Evolutionary conservation across 1,284 basidiomycete genomes (phyloP).

Genomic region (Melampsora americana): DNA sequence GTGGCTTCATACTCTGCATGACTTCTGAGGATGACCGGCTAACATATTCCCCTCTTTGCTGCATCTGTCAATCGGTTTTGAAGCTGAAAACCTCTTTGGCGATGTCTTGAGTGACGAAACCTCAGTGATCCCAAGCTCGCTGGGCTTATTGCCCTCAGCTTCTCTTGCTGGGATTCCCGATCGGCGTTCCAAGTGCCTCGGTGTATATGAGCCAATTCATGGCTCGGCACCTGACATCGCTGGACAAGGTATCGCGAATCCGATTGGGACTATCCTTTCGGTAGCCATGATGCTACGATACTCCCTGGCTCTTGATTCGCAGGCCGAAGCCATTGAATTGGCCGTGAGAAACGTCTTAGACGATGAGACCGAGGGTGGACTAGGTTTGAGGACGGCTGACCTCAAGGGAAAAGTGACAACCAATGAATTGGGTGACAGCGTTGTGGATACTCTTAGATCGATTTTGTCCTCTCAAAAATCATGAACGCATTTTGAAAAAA

Average conservation of each 20-base stretch:
- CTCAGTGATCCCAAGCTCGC: conserved; percentile 94
- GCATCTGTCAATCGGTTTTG: neutral
- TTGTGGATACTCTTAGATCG: conserved; percentile 71
- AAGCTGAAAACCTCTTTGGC: conserved; percentile 85
- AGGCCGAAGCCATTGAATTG: conserved; percentile 78
- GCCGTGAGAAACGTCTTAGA: conserved; percentile 89
- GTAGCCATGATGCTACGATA: conserved; percentile 92
- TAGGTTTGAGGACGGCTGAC: conserved; percentile 79
- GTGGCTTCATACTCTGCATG: neutral
- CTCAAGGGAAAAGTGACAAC: conserved; percentile 76
- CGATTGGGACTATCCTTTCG: conserved; percentile 93
- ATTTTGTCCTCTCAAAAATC: conserved; percentile 56
- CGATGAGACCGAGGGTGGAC: conserved; percentile 66
- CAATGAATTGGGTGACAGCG: conserved; percentile 75
- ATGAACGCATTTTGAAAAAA: conserved; percentile 4
- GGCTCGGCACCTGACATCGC: conserved; percentile 94
- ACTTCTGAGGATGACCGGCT: neutral
- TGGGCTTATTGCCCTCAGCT: conserved; percentile 92
- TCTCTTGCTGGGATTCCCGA: conserved; percentile 88
- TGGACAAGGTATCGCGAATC: conserved; percentile 90
- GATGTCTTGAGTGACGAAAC: conserved; percentile 89
- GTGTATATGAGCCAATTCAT: conserved; percentile 89
- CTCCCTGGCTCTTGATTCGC: conserved; percentile 79
- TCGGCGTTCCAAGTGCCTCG: conserved; percentile 65
- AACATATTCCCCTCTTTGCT: neutral